A percentile compares a stretch with the other conserved stretches of the same genome.
phyloP scores from a whole-genome alignment of 176 grass and related monocot genomes.

The Oryza rufipogon region DNA sequence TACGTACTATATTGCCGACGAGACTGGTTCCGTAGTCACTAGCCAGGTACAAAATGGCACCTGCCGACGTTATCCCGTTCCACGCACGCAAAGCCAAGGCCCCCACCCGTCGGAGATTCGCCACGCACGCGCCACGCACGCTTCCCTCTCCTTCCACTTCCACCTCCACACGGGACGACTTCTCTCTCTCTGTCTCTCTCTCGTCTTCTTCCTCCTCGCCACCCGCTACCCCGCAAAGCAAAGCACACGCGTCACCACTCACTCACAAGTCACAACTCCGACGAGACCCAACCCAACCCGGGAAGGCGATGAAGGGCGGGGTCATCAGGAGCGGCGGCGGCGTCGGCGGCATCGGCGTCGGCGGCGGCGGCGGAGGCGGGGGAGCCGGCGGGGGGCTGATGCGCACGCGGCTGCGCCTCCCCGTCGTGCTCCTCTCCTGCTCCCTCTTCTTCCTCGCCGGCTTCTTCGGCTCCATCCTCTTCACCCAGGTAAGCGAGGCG shows the following conservation, averaged over 20 bases:
- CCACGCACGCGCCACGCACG: no score
- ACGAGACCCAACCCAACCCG: not conserved
- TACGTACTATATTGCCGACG: no score
- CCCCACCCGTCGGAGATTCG: no score
- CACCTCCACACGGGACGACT: not conserved
- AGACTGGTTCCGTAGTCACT: no score
- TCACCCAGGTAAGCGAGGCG: constrained; percentile 51
- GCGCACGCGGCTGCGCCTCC: constrained; percentile 66
- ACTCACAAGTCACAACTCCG: not conserved
- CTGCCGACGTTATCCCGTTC: no score
- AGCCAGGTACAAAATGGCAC: no score
- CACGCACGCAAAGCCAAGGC: no score
- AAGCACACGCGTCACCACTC: constrained; percentile 3
- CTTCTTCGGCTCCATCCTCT: constrained; percentile 75
- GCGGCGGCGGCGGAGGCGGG: not conserved
- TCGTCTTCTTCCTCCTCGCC: not conserved
- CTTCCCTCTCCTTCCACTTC: no score
- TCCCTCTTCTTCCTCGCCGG: constrained; percentile 90
- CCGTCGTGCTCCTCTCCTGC: constrained; percentile 76
- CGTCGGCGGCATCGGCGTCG: no score
- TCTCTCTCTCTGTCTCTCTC: no score
- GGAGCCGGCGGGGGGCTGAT: constrained; percentile 45
- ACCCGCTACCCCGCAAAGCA: not conserved
- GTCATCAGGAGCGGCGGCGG: constrained; percentile 15
- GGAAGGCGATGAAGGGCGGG: constrained; percentile 44